Conservation (phyloP, 495 filamentous ascomycete species). For the Aspergillus sparsus region DNA sequence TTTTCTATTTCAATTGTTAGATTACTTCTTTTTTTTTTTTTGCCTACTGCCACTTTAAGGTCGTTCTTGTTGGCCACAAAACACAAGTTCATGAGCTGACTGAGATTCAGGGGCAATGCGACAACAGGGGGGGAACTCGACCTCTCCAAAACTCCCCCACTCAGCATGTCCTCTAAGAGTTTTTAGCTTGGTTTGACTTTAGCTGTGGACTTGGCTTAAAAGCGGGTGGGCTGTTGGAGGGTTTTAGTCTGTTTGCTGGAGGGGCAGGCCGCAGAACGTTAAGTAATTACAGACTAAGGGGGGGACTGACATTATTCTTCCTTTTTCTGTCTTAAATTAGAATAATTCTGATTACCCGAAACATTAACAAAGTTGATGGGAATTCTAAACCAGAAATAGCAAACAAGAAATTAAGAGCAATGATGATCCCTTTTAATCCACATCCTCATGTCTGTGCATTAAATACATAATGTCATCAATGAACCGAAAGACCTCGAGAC, state of each 20-base stretch:
- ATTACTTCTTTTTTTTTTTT: not conserved
- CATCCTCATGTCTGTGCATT: slow-evolving; percentile 19
- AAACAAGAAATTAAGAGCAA: not conserved
- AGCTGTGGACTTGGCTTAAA: slow-evolving; percentile 11
- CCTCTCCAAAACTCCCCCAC: slow-evolving; percentile 22
- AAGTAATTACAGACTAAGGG: slow-evolving; percentile 1
- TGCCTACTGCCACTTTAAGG: not conserved
- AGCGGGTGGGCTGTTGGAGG: slow-evolving; percentile 7
- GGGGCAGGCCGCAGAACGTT: slow-evolving; percentile 7
- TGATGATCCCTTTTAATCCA: not conserved
- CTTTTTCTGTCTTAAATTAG: not conserved
- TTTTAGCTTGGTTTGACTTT: slow-evolving; percentile 18
- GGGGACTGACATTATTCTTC: not conserved
- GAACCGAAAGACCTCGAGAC: no score
- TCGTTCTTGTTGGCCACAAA: not conserved
- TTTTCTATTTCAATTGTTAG: not conserved
- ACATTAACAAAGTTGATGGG: not conserved
- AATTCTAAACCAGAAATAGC: not conserved
- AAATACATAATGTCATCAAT: not conserved
- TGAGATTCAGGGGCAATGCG: slow-evolving; percentile 25
- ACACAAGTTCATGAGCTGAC: slow-evolving; percentile 18
- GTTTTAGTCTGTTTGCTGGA: slow-evolving; percentile 11
- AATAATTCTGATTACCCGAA: not conserved
- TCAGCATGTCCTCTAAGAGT: slow-evolving; percentile 11
- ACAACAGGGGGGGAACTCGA: slow-evolving; percentile 15